Evolutionary conservation across 148 eudicot genomes (phyloP), one percentile per base, ranked within the genome.

Genomic region (Suaeda aralocaspica): DNA sequence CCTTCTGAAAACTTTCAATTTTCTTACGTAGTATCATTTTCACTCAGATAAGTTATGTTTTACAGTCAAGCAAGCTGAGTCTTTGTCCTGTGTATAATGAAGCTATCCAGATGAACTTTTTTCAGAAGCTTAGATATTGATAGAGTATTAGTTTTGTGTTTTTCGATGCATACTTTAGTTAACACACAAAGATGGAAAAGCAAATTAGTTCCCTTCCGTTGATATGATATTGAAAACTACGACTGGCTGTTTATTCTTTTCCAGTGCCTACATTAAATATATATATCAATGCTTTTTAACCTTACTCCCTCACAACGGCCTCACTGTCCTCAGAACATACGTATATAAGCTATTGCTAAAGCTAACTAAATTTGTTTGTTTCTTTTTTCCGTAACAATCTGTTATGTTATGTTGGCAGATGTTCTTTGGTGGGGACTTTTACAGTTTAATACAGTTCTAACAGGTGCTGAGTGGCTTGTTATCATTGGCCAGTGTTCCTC

Each of bases 351-450:
- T 57, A 10, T 28, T 6, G 4, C n/a, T 5, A 5, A 16, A 36
- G 26, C 4, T 45, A 9, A 2, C 11, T 21, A 52, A 11, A 9
- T 58, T 10, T 15, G 6, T 41, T 48, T 55, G 28, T 34, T 57
- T 71, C 25, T 26, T 16, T 59, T 59, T 16, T 58, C 24, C 3
- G 31, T 22, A 68, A 42, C 14, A 25, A 31, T 63, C 15, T 33
- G 12, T n/a, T n/a, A n/a, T n/a, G 31, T 14, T 0, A 26, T 68
- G 51, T 31, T 52, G 36, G 58, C 74, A 93, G 98, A 88, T 93
- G 60, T 93, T 11, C 97, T 93, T 41, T 93, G 98, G 98, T 94
- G 98, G 98, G 98, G 97, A 63, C 74, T 91, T 25, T 91, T 89
- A 89, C 69, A 85, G 92, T 75, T 84, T 97, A 31, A 83, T 95